These are phyloP conservation scores for Luvunga scandens DNA, from an alignment of 345 rosid genomes.

Conservation along the genomic window DNA sequence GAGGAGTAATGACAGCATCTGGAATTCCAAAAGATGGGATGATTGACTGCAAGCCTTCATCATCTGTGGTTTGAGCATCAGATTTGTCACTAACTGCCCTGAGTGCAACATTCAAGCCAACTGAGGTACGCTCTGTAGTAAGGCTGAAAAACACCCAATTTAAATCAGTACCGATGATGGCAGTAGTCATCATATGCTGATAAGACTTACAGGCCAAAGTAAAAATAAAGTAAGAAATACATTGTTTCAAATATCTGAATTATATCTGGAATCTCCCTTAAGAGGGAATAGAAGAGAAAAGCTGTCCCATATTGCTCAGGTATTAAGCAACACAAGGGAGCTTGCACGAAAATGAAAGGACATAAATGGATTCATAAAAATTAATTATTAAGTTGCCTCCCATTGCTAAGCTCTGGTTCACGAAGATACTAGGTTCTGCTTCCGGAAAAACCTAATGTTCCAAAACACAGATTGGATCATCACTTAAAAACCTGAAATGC, in stretches of 20 bases:
- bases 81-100: conserved; percentile 27
- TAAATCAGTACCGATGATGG: neutral
- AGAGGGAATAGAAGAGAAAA: neutral
- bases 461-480: neutral
- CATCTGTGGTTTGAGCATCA: conserved; percentile 28
- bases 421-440: neutral
- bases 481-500: neutral
- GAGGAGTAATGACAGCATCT: conserved; percentile 47
- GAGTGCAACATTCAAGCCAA: conserved; percentile 74
- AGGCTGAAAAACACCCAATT: conserved; percentile 51
- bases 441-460: neutral
- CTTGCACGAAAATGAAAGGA: too few relatives aligned
- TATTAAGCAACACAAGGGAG: neutral
- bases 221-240: neutral
- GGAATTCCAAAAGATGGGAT: conserved; percentile 37
- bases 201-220: neutral
- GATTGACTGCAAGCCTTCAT: conserved; percentile 21
- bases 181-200: neutral
- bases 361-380: neutral
- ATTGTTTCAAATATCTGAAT: neutral
- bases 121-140: conserved; percentile 55
- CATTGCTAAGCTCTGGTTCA: neutral
- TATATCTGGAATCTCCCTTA: neutral
- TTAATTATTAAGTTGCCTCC: neutral
- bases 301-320: neutral